Base-by-base conservation (phyloP, 495 filamentous ascomycete species). In the Podospora pseudocomata region DNA sequence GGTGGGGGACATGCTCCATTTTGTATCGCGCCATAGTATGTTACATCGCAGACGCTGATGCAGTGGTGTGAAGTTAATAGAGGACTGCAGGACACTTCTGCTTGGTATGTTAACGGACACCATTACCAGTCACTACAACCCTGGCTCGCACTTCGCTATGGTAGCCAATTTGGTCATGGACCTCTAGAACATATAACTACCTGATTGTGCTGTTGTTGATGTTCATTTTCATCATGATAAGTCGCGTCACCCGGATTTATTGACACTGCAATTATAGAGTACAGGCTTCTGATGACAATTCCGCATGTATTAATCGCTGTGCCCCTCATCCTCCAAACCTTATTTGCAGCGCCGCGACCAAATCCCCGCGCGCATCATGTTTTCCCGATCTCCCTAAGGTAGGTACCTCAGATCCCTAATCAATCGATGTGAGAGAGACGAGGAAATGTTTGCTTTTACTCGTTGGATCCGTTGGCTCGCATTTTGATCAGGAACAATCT, bases 271-370 rank as follows among this genome's bases (percentile, higher is more conserved):
- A 18, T 18, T 61, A 32, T 62, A 62, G 16, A 62, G 26, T 32
- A 7, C 23, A 26, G 60, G 60, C 60, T 34, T 62, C 39, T 32
- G 23, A 0, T 30, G 27, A 2, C 15, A 18, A 32, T 62, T 5
- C 30, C 30, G 30, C 30, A 32, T 4, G 30, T 32, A n/a, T 58
- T 5, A 7, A 62, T 28, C 60, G 60, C 60, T 62, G 60, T 62
- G 60, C 60, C 60, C 60, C 11, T 34, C 27, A 9, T 27, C 60
- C 18, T 15, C 6, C 1, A n/a, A 62, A 62, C 60, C 60, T 62
- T 62, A 62, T 32, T 9, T 62, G 27, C 60, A 62, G 23, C 60
- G 60, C 60, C 60, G 60, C 60, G 27, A 62, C 2, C 19, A n/a
- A 58, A 58, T 20, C 19, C 23, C 55, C 23, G n/a, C 55, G n/a